Base-by-base conservation (phyloP, 2,329 filamentous ascomycete genomes). In the Neocucurbitaria cava region DNA sequence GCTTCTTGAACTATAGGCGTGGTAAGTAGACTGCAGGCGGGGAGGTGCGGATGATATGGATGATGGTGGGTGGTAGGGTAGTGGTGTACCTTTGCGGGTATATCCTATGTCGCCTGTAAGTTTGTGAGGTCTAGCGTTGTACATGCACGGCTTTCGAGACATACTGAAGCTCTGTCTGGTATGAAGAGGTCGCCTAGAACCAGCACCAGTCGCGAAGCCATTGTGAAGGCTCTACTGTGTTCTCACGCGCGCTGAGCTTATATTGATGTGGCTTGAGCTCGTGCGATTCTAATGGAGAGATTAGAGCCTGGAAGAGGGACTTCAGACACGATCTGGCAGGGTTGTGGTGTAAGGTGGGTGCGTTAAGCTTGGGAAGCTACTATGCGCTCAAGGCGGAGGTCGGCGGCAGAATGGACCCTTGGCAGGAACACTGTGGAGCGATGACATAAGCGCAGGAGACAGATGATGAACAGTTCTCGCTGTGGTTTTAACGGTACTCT, bases 1-100 rank as follows among this genome's bases (percentile, higher is more conserved):
- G 82, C 64, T 84, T 84, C 69, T 83, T 83, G 70, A 79, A 79
- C 75, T 77, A 50, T 26, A 21, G 17, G 28, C 2, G 35, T 36
- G 51, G 52, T 62, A 38, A 66, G 58, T 42, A 39, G 46, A 43
- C 42, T 30, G 43, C 41, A 43, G 45, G 39, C 31, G 35, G 40
- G 33, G 46, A 15, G 18, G 17, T 42, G 33, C 28, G 30, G 36
- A 28, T 49, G 47, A 49, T 21, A 7, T 38, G 11, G n/a, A 40
- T 41, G 3, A 26, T 28, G 11, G 10, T 10, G 15, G 30, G 26
- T 23, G 21, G n/a, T 21, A 15, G 35, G 36, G 24, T 33, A n/a
- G 35, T 36, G 39, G 46, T 59, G 58, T 76, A 78, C 76, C 72
- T 78, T 78, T 44, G 69, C 53, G 5, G 76, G 76, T 59, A 78